Base-by-base conservation (phyloP, 176 grass and related monocot species). In the Echinochloa phyllopogon region DNA sequence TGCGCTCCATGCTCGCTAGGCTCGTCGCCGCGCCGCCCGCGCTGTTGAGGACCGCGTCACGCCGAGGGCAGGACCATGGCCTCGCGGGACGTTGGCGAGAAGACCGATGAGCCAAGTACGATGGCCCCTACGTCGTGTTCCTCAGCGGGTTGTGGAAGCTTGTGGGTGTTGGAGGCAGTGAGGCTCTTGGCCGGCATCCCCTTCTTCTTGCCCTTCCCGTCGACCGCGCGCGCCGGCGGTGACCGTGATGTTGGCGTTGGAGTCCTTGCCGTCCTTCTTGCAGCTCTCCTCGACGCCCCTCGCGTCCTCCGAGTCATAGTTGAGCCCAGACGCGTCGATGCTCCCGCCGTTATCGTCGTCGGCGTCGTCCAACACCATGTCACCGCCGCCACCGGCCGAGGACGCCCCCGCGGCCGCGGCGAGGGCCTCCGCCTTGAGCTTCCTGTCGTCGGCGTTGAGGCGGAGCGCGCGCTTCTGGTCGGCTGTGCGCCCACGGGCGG, bases 381-480 rank as follows among this genome's bases (percentile, higher is more conserved):
- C 81, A 3, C 47, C 85, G 44, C 74, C 87, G 29, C 67, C 67
- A 29, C n/a, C n/a, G n/a, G 25, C 47, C 27, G 88, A 86, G 10
- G 85, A 29, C 47, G 64, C 77, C 20, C 77, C 73, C 44, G 11
- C 20, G 3, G 64, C 38, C 3, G 71, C n/a, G 33, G 73, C 29
- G 33, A 39, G 18, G 17, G 73, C 51, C 10, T n/a, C 44, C 0
- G 84, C 88, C 80, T 89, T 99, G 79, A 87, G 92, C 84, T 86
- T 95, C 90, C 76, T 91, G 57, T 96, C 90, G 75, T 81, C 62
- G 17, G 90, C 87, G 84, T 90, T 96, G 78, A 92, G 97, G 53
- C 91, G 96, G 83, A 43, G 94, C n/a, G 41, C 97, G 63, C 97
- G 91, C 75, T 99, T 99, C 88, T 99, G 94, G 97, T 99, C 11